Evolutionary conservation across 2,329 filamentous ascomycete species (phyloP), one percentile per base, ranked within the genome.

Genomic region (Beauveria sp.): DNA sequence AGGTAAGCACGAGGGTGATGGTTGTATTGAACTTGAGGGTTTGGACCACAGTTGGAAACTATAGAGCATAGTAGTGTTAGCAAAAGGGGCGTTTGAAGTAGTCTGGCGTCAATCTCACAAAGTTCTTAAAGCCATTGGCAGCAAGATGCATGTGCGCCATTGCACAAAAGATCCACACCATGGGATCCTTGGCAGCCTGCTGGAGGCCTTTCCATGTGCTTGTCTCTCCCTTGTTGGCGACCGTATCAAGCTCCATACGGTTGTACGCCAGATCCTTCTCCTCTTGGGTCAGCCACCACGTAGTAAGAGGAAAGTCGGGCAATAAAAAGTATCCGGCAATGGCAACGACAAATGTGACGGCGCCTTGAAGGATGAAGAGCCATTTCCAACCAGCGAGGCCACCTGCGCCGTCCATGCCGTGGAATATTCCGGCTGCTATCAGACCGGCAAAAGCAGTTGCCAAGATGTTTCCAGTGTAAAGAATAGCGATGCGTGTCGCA

Each of bases 401-500:
- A 8, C 71, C 72, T 2, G 74, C 71, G 4, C 79, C 76, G 9
- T 69, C 65, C 53, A 70, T 66, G 2, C 63, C 63, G 58, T 67
- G 63, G 1, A 83, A 84, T 55, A 90, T 87, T 1, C 86, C 83
- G 0, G 81, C 82, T 0, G 81, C 80, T 40, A 86, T 81, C 3
- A 85, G 70, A 2, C 85, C 86, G 0, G 85, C 85, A 67, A 90
- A 89, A 0, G 87, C 86, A 0, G 86, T 86, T 0, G 84, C 85
- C 6, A 90, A 79, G 12, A 90, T 75, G 6, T 84, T 84, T 0
- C 85, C 88, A 0, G 84, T 84, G 61, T 80, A 76, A 0, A 76
- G 76, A 9, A 87, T 77, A 12, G 84, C 83, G 24, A 84, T 87
- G 18, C 85, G 77, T n/a, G 86, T 76, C 2, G 80, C 84, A 0